Base-by-base conservation (phyloP, 2,329 filamentous ascomycete species). In the Apiospora kogelbergensis region DNA sequence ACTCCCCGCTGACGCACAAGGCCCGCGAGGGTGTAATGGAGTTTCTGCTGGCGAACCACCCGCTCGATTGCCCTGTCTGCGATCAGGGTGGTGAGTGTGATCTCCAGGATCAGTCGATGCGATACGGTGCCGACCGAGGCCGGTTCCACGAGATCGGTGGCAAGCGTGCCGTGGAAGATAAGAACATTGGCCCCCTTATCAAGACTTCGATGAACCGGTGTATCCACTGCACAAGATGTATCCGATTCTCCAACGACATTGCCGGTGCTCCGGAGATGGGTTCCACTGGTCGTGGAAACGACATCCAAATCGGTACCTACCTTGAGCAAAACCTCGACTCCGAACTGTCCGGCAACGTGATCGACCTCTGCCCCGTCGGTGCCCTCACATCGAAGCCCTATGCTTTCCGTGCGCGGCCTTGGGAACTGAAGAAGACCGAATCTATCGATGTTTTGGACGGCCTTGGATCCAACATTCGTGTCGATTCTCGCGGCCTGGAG, bases 121-220 rank as follows among this genome's bases (percentile, higher is more conserved):
- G 96, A 82, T 99, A 99, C 80, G 96, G 96, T 78, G 93, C 92
- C 73, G 96, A 99, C 83, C 90, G 96, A 80, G 96, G 96, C 71
- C 92, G 96, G 76, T 99, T 99, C 85, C 96, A 99, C 84, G 96
- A 99, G 83, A 84, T 97, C 78, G 91, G 89, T 68, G 96, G 96
- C 83, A 99, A 99, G 89, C 93, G 96, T 85, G 96, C 94, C 33
- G 95, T 98, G 46, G 96, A 99, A 85, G 96, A 99, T 83, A 99
- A 99, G 89, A 98, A 99, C 82, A 98, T 99, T 78, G 96, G 96
- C 44, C 96, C 96, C 67, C 83, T 99, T 75, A 93, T 99, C 84
- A 99, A 99, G 89, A 99, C 96, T 3, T 99, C 96, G 65, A 99
- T 99, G 96, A 99, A 99, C 88, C 90, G 96, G 80, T 99, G 96